phyloP scores from a whole-genome alignment of 177 flowering plant species.

The Vitis hybrid region DNA sequence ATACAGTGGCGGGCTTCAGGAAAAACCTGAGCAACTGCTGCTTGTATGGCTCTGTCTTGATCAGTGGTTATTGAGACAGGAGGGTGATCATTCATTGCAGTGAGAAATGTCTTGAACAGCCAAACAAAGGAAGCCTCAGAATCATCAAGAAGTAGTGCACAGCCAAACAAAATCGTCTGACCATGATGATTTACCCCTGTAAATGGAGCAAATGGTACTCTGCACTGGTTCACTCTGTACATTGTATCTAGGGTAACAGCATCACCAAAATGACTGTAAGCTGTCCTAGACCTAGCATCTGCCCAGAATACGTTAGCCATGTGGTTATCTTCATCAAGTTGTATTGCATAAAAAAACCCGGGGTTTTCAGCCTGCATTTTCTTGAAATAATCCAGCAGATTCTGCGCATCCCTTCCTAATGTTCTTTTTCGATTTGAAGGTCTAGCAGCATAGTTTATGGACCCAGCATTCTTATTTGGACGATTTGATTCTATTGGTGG shows the following conservation, averaged over 20 bases:
- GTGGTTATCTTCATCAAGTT: constrained; percentile 59
- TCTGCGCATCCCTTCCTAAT: constrained; percentile 66
- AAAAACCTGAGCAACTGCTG: constrained; percentile 54
- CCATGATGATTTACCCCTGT: constrained; percentile 72
- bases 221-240: constrained; percentile 45
- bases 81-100: constrained; percentile 52
- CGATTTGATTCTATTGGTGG: constrained; percentile 39
- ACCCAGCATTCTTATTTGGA: constrained; percentile 22
- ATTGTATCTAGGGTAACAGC: constrained; percentile 58
- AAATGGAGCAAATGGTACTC: constrained; percentile 63
- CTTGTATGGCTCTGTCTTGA: constrained; percentile 52
- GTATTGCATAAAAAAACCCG: constrained; percentile 69
- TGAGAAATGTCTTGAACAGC: constrained; percentile 63
- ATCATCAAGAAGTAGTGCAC: constrained; percentile 59
- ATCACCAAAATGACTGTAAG: constrained; percentile 61
- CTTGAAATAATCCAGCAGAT: constrained; percentile 66
- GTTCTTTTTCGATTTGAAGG: constrained; percentile 38
- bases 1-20: constrained; percentile 57
- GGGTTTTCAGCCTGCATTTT: constrained; percentile 77
- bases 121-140: constrained; percentile 64
- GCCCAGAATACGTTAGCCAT: constrained; percentile 73
- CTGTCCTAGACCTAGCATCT: constrained; percentile 60
- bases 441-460: constrained; percentile 31
- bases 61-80: constrained; percentile 60
- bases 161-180: constrained; percentile 60